Percentiles rank a stretch among this genome's conserved stretches.
Evolutionary conservation across 192 early-diverging fungal genomes (phyloP).

Genomic region (Dispira parvispora): DNA sequence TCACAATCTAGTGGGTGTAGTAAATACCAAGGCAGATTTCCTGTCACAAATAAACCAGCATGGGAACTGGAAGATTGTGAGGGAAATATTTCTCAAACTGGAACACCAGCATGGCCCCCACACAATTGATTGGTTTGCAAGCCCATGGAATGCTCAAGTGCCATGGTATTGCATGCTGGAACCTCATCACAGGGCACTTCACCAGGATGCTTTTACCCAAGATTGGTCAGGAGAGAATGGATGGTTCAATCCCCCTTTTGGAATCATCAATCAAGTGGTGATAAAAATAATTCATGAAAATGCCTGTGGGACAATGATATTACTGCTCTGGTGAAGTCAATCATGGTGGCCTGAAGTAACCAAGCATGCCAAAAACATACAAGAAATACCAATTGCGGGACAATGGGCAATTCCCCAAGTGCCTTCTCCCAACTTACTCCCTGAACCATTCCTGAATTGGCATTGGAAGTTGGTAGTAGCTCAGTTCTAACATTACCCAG

Average conservation of each 20-base stretch:
- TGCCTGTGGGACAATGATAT: background rate
- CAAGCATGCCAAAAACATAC: background rate
- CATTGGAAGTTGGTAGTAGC: background rate
- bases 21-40: background rate
- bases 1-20: background rate
- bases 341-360: background rate
- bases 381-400: background rate
- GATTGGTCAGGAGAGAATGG: background rate
- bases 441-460: background rate
- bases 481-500: background rate
- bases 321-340: background rate
- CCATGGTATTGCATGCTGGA: background rate
- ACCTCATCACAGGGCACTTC: background rate
- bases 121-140: constrained; percentile 5
- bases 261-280: background rate
- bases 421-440: background rate
- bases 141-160: background rate
- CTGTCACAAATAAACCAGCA: constrained; percentile 3
- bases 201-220: background rate
- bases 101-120: background rate
- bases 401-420: background rate
- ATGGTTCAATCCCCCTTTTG: constrained; percentile 6
- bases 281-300: background rate
- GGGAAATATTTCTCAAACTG: background rate
- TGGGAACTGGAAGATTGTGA: background rate